These are phyloP conservation scores for Citrus mangshanensis DNA, from an alignment of 345 rosid species.

Conservation along the genomic window DNA sequence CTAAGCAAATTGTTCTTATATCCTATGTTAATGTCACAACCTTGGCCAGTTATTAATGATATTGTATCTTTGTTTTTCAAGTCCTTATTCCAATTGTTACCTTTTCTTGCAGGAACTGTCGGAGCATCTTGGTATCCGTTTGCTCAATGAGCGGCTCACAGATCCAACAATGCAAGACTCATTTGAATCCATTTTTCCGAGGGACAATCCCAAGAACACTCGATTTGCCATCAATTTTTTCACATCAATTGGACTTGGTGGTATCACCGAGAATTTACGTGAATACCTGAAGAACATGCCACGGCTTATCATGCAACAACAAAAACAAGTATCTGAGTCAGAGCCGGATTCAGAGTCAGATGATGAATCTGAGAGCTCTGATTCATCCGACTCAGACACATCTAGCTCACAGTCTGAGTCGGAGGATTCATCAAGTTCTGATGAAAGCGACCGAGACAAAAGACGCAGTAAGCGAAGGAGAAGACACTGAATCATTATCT, in stretches of 20 bases:
- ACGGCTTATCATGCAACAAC: conserved; percentile 87
- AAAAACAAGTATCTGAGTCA: conserved; percentile 41
- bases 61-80: not conserved
- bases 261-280: conserved; percentile 85
- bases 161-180: conserved; percentile 74
- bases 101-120: conserved; percentile 68
- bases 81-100: not conserved
- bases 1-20: not conserved
- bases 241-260: conserved; percentile 97
- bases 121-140: conserved; percentile 84
- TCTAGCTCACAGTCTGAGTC: conserved; percentile 30
- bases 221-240: conserved; percentile 86
- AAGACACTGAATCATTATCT: conserved; percentile 10
- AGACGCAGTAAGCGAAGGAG: conserved; percentile 38
- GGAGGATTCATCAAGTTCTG: conserved; percentile 26
- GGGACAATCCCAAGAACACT: conserved; percentile 91
- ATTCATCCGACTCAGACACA: conserved; percentile 43
- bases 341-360: conserved; percentile 25
- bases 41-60: not conserved
- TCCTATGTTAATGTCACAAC: not conserved
- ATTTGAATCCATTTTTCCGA: conserved; percentile 80
- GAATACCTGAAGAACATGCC: conserved; percentile 97
- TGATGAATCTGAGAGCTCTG: conserved; percentile 29
- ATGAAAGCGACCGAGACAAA: conserved; percentile 36
- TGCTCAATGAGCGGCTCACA: conserved; percentile 71